phyloP scores from a whole-genome alignment of 2,329 filamentous ascomycete genomes.

The Tolypocladium ophioglossoides region DNA sequence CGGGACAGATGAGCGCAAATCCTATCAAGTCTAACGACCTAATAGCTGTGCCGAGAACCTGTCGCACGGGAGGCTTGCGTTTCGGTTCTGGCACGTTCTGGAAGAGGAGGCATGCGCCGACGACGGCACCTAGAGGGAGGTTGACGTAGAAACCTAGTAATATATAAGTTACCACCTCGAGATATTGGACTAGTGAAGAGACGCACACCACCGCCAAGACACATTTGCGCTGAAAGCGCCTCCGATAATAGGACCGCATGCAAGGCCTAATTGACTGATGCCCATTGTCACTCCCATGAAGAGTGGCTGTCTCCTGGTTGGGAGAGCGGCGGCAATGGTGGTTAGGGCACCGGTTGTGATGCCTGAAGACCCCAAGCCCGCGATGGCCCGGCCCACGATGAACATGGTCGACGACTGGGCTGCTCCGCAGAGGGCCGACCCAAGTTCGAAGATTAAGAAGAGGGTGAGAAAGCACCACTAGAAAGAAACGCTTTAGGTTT shows the following conservation, averaged over 20 bases:
- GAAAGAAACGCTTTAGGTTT: background rate
- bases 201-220: background rate
- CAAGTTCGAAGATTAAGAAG: background rate
- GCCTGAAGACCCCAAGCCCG: background rate
- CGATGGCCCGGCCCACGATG: background rate
- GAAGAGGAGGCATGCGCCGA: background rate
- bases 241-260: background rate
- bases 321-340: background rate
- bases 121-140: background rate
- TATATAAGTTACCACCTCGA: background rate
- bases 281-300: background rate
- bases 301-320: background rate
- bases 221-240: background rate
- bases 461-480: background rate
- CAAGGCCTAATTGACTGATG: background rate
- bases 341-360: background rate
- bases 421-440: background rate
- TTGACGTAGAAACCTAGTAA: background rate
- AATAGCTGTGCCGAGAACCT: background rate
- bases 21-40: background rate
- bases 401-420: background rate
- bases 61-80: fast-evolving
- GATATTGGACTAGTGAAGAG: background rate
- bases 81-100: background rate
- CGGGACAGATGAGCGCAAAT: background rate